Base-by-base conservation (phyloP, 805 yeast species). In the Saturnispora sanitii region DNA sequence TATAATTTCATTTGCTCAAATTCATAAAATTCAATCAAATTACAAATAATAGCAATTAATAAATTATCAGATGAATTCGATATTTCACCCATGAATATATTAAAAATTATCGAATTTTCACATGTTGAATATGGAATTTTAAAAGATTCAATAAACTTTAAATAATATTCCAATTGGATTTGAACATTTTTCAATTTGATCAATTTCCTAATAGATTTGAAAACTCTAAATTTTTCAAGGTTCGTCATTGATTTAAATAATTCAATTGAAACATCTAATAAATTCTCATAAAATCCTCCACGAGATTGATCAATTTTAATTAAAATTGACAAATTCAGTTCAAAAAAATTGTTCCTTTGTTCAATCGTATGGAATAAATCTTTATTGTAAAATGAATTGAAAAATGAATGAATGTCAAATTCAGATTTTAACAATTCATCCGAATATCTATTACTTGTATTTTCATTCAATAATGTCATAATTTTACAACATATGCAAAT, bases 371-470 rank as follows among this genome's bases (percentile, higher is more conserved):
- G 49, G 12, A 77, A 55, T 36, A 71, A 54, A 3, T 55, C 50
- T 25, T 65, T 71, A 1, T 60, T 57, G 4, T 66, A 64, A 36
- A 76, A 57, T 15, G 56, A 49, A 3, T 62, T 31, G 7, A 75
- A 45, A 68, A 75, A 78, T 1, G 58, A 53, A 30, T 66, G 58
- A 16, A 78, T 64, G 47, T 77, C 82, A 28, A 50, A 51, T 33
- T 68, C 66, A 37, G n/a, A n/a, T n/a, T n/a, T n/a, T n/a, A n/a
- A n/a, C n/a, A n/a, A n/a, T n/a, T n/a, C n/a, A n/a, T n/a, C n/a
- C n/a, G n/a, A n/a, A n/a, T n/a, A n/a, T n/a, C n/a, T n/a, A n/a
- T n/a, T n/a, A n/a, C n/a, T n/a, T n/a, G n/a, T n/a, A n/a, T n/a
- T 35, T 1, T 49, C 51, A 3, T 57, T 43, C 31, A 65, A 52